phyloP scores from a whole-genome alignment of 192 early-diverging fungal species.

The Dispira parvispora region DNA sequence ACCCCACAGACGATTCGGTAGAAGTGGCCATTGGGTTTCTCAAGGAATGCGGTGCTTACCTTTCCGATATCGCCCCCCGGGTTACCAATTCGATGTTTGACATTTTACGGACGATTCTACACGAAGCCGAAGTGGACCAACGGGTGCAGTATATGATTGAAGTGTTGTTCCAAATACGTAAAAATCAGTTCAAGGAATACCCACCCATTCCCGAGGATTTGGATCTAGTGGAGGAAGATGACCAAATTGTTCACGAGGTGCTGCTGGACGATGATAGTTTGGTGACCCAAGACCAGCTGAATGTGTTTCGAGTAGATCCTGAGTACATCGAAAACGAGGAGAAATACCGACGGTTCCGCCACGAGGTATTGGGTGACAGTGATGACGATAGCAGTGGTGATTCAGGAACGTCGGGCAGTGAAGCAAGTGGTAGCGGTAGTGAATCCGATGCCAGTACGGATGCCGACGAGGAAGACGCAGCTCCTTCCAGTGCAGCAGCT shows the following conservation, averaged over 20 bases:
- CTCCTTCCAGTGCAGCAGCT: slow-evolving; percentile 13
- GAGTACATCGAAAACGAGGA: slow-evolving; percentile 69
- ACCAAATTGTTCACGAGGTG: slow-evolving; percentile 83
- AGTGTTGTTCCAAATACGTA: slow-evolving; percentile 85
- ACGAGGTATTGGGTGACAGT: slow-evolving; percentile 72
- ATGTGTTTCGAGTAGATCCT: slow-evolving; percentile 71
- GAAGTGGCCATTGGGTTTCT: slow-evolving; percentile 91
- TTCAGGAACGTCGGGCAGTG: slow-evolving; percentile 20
- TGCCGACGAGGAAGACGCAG: neutral
- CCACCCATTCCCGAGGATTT: slow-evolving; percentile 55
- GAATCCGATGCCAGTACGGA: slow-evolving; percentile 29
- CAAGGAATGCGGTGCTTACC: slow-evolving; percentile 69
- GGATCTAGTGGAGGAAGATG: slow-evolving; percentile 88
- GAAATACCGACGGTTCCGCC: slow-evolving; percentile 62
- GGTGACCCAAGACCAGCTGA: slow-evolving; percentile 60
- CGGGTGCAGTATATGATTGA: slow-evolving; percentile 96
- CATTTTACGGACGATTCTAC: slow-evolving; percentile 76
- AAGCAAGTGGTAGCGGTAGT: slow-evolving; percentile 30
- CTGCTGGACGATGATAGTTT: slow-evolving; percentile 70
- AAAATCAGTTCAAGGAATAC: slow-evolving; percentile 86
- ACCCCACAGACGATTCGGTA: slow-evolving; percentile 84
- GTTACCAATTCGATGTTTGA: slow-evolving; percentile 80
- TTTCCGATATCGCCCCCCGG: slow-evolving; percentile 57
- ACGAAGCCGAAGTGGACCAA: slow-evolving; percentile 87
- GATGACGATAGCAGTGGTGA: slow-evolving; percentile 28